phyloP scores from a whole-genome alignment of 176 grass and related monocot species.

The Cocos nucifera region DNA sequence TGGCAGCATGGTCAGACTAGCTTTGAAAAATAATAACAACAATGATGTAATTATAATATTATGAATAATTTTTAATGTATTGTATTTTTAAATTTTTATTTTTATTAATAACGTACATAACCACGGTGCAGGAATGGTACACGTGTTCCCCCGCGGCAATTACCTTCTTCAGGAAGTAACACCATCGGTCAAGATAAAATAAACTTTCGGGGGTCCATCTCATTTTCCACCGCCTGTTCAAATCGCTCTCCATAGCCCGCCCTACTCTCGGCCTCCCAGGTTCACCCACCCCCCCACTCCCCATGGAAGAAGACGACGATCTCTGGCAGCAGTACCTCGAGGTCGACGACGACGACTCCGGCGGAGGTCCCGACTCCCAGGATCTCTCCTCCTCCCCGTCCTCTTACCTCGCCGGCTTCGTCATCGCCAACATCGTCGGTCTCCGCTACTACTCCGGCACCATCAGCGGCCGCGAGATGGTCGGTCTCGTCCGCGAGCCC shows the following conservation, averaged over 20 bases:
- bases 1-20: rapidly evolving
- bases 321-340: neutral
- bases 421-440: conserved; percentile 53
- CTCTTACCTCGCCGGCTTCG: conserved; percentile 48
- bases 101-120: too few relatives aligned
- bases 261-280: neutral
- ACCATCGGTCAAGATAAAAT: too few relatives aligned
- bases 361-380: neutral
- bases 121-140: too few relatives aligned
- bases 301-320: neutral
- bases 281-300: too few relatives aligned
- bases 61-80: too few relatives aligned
- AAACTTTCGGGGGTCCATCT: neutral
- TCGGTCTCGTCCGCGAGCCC: conserved; percentile 60
- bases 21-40: too few relatives aligned
- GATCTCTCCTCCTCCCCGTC: neutral
- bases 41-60: too few relatives aligned
- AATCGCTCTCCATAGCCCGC: neutral
- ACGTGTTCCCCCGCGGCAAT: too few relatives aligned
- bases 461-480: conserved; percentile 43
- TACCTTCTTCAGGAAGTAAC: too few relatives aligned
- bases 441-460: conserved; percentile 37
- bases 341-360: neutral
- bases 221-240: neutral
- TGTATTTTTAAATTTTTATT: too few relatives aligned